phyloP scores from a whole-genome alignment of 257 asterid species.

The Verbena officinalis region DNA sequence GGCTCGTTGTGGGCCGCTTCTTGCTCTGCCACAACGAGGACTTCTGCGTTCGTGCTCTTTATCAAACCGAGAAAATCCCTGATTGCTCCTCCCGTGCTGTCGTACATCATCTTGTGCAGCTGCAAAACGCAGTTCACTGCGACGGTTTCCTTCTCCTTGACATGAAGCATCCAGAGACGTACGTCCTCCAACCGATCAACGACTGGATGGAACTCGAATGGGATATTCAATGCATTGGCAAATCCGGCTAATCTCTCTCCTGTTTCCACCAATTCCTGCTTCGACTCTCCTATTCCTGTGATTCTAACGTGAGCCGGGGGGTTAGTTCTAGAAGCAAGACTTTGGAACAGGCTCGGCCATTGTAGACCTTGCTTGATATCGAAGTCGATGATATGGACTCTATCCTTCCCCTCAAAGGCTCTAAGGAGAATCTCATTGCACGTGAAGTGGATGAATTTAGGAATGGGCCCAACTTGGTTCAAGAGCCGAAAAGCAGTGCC shows the following conservation, averaged over 20 bases:
- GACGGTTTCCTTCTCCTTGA: constrained; percentile 78
- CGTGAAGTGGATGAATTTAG: constrained; percentile 83
- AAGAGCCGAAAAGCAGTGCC: constrained; percentile 59
- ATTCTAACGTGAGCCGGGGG: constrained; percentile 89
- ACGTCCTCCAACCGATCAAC: constrained; percentile 92
- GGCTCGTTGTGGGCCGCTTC: constrained; percentile 72
- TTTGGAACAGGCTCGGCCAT: constrained; percentile 92
- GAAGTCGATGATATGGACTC: constrained; percentile 88
- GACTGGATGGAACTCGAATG: constrained; percentile 89
- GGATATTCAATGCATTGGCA: constrained; percentile 67
- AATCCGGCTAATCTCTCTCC: constrained; percentile 76
- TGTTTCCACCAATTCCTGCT: constrained; percentile 82
- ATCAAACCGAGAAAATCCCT: constrained; percentile 71
- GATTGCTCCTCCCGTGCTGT: constrained; percentile 51
- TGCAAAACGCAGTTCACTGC: constrained; percentile 81
- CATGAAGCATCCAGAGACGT: constrained; percentile 98
- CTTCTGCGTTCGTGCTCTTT: constrained; percentile 73
- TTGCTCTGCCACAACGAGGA: constrained; percentile 78
- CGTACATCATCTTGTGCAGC: constrained; percentile 81
- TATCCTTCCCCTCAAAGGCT: constrained; percentile 78
- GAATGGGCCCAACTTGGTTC: constrained; percentile 81
- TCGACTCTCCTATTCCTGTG: constrained; percentile 90
- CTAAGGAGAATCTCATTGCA: constrained; percentile 82
- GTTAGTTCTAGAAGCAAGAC: constrained; percentile 67
- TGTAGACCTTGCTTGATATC: constrained; percentile 93